Base-by-base conservation (phyloP, 192 early-diverging fungal genomes). In the Chytriomyces sp. region DNA sequence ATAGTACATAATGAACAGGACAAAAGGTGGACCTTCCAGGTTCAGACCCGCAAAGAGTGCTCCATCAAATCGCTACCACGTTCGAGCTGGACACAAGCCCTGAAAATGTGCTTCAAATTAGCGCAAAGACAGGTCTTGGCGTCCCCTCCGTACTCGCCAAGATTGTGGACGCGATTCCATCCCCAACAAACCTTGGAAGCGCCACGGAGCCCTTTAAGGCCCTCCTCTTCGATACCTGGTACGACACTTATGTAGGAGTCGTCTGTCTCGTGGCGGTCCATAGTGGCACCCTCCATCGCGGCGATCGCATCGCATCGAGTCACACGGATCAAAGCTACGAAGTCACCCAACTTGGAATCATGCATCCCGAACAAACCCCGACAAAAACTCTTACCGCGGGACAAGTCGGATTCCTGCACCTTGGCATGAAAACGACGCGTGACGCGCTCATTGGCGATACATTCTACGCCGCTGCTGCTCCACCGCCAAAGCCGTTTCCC, bases 361-460 rank as follows among this genome's bases (percentile, higher is more conserved):
- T 99, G 96, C 87, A 93, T 72, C 96, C 96, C 2, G 92, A 95
- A 55, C 59, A 62, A 40, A 93, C 91, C 57, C 84, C 91, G 0
- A 69, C 73, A 2, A 32, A 75, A 4, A 69, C 64, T 7, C 75
- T 86, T 22, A 68, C 76, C 22, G 82, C 78, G 26, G 82, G 86
- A 2, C 84, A 86, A 70, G 95, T 99, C 28, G 96, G 96, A 0
- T 99, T 94, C 78, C 85, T 95, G 39, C 82, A 91, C 14, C 88
- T 94, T 74, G 91, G 92, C 66, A 96, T 99, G 94, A 96, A 96
- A 77, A 89, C 90, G 0, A 89, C 93, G 1, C 84, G 91, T 56
- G 96, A 99, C 76, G 94, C 96, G 2, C 89, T 92, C 73, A 92
- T 99, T 30, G 96, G 96, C 22, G 96, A 99, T 77, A 99, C 96